Conservation (phyloP, 768 basidiomycete genomes). For the Hygrocybe punicea region DNA sequence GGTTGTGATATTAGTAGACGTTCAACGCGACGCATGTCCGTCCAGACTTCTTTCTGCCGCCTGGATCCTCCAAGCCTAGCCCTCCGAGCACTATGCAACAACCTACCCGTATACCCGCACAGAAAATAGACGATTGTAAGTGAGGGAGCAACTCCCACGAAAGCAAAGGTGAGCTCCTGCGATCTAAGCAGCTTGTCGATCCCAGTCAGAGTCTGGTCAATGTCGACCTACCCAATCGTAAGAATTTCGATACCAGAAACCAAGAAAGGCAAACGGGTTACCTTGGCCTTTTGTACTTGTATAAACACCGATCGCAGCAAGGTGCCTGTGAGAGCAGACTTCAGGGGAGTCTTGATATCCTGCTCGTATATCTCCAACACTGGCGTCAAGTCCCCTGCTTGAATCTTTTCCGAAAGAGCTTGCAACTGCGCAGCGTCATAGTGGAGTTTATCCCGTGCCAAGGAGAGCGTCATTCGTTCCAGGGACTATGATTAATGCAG, state of each 20-base stretch:
- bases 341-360: constrained; percentile 85
- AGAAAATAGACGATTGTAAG: constrained; percentile 73
- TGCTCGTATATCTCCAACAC: constrained; percentile 87
- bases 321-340: constrained; percentile 74
- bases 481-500: constrained; percentile 63
- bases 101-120: constrained; percentile 51
- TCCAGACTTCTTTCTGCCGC: constrained; percentile 58
- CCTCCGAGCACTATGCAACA: constrained; percentile 46
- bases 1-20: constrained; percentile 58
- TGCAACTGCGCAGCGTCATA: constrained; percentile 64
- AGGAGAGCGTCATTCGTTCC: constrained; percentile 85
- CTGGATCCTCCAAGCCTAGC: constrained; percentile 54
- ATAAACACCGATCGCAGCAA: constrained; percentile 83
- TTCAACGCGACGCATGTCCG: constrained; percentile 71
- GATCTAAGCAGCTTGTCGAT: constrained; percentile 93
- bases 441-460: constrained; percentile 76
- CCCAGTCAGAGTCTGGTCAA: constrained; percentile 83
- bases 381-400: constrained; percentile 79
- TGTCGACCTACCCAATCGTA: constrained; percentile 63
- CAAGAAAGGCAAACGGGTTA: constrained; percentile 20
- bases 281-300: constrained; percentile 95
- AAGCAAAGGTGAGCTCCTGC: constrained; percentile 93
- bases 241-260: background rate
- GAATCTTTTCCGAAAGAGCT: constrained; percentile 60
- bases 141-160: constrained; percentile 92